These are phyloP conservation scores for Phaeosphaeriaceae sp. DNA, from an alignment of 2,329 filamentous ascomycete species.

Conservation along the genomic window DNA sequence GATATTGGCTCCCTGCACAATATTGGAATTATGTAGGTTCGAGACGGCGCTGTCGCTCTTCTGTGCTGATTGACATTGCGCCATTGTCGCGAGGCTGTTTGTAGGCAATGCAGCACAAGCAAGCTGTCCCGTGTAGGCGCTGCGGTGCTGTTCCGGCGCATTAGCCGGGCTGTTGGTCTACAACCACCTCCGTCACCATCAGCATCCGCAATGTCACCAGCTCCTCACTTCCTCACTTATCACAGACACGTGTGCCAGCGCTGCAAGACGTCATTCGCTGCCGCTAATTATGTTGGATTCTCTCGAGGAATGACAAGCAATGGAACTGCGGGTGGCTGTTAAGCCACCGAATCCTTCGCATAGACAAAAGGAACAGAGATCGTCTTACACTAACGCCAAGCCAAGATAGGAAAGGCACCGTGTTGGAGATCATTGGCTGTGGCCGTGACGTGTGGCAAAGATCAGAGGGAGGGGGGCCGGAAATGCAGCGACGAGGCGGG, in stretches of 20 bases:
- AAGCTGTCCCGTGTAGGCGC: not conserved
- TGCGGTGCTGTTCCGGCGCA: not conserved
- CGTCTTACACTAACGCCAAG: not conserved
- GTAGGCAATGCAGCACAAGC: not conserved
- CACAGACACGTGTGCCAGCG: not conserved
- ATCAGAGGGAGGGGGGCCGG: not conserved
- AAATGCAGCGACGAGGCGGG: not conserved
- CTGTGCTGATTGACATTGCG: not conserved
- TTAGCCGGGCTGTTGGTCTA: not conserved
- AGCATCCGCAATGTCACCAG: not conserved
- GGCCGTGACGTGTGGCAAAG: not conserved
- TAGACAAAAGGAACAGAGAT: slow-evolving; percentile 1
- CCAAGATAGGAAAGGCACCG: not conserved
- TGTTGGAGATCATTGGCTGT: slow-evolving; percentile 2
- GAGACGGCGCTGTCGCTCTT: not conserved
- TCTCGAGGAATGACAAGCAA: not conserved
- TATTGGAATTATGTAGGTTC: not conserved
- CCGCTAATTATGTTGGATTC: not conserved
- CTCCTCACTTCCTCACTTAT: not conserved
- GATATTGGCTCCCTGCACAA: not conserved
- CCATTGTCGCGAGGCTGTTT: not conserved
- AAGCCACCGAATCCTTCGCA: not conserved
- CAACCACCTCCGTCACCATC: not conserved
- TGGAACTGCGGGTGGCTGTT: slow-evolving; percentile 1
- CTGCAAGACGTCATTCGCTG: not conserved